phyloP scores from a whole-genome alignment of 495 filamentous ascomycete species.

The Neurospora discreta region DNA sequence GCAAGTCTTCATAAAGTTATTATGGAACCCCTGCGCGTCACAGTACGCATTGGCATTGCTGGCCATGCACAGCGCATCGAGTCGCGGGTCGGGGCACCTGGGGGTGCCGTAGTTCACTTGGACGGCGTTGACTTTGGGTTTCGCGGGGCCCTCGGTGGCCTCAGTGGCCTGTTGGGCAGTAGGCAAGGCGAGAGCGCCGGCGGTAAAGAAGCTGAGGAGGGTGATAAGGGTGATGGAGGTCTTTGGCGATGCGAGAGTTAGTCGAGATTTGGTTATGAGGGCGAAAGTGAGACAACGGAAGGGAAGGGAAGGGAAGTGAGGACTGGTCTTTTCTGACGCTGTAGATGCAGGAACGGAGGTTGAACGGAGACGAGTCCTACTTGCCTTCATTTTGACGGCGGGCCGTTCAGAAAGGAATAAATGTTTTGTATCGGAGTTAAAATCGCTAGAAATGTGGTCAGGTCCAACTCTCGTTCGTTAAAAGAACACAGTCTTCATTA shows the following conservation, averaged over 20 bases:
- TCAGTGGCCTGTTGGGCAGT: background rate
- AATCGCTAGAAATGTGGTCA: background rate
- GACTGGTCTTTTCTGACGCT: background rate
- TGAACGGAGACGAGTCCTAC: background rate
- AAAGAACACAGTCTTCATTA: background rate
- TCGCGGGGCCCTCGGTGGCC: background rate
- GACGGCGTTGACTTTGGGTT: background rate
- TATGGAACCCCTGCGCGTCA: constrained; percentile 11
- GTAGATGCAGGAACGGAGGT: too few relatives aligned
- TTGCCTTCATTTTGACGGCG: background rate
- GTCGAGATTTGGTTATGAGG: background rate
- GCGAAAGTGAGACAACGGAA: too few relatives aligned
- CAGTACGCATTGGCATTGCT: constrained; percentile 11
- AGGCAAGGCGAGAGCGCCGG: background rate
- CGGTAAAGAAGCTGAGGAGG: background rate
- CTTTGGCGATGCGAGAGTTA: background rate
- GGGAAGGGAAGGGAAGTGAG: background rate
- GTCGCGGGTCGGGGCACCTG: constrained; percentile 4
- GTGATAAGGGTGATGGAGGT: background rate
- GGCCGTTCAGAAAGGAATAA: background rate
- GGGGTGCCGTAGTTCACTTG: constrained; percentile 7
- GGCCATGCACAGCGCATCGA: constrained; percentile 10
- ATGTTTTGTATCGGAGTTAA: background rate
- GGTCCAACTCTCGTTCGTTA: background rate
- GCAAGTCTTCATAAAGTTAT: constrained; percentile 11